Evolutionary conservation across 257 asterid genomes (phyloP).

Genomic region (Solanum appendiculatum): DNA sequence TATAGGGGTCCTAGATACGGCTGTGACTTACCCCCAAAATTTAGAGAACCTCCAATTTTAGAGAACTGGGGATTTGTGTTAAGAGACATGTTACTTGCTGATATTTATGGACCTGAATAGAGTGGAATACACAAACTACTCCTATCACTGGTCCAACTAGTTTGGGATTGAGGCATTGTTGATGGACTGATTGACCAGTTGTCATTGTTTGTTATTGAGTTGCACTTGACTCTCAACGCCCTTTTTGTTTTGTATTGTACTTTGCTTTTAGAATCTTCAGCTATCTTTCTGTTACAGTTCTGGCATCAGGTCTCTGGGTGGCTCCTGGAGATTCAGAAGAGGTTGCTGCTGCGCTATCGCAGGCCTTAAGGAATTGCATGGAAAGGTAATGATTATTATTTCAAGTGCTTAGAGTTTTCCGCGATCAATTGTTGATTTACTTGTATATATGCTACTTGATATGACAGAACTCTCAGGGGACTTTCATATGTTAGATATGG

Average conservation of each 20-base stretch:
- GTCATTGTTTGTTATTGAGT: neutral
- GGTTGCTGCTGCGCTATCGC: slow-evolving; percentile 92
- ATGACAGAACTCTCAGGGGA: slow-evolving; percentile 76
- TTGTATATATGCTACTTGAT: slow-evolving; percentile 8
- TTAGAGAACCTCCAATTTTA: neutral
- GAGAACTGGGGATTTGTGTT: neutral
- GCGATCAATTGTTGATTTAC: slow-evolving; percentile 9
- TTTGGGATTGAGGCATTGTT: neutral
- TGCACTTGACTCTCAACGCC: neutral
- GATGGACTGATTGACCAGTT: neutral
- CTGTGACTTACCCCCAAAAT: neutral
- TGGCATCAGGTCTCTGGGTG: slow-evolving; percentile 97
- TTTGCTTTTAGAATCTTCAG: neutral
- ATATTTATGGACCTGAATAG: neutral
- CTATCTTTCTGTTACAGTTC: slow-evolving; percentile 28
- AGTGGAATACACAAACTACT: neutral
- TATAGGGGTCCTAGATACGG: neutral
- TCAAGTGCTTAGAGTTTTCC: slow-evolving; percentile 7
- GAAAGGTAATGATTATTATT: slow-evolving; percentile 52
- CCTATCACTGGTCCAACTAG: neutral
- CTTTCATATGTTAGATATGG: slow-evolving; percentile 78
- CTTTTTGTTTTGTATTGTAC: neutral
- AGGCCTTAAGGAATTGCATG: slow-evolving; percentile 80
- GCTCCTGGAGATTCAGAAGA: slow-evolving; percentile 99
- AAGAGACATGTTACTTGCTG: neutral